These are phyloP conservation scores for Tuber umbilicatum DNA, from an alignment of 495 filamentous ascomycete genomes.

Conservation along the genomic window DNA sequence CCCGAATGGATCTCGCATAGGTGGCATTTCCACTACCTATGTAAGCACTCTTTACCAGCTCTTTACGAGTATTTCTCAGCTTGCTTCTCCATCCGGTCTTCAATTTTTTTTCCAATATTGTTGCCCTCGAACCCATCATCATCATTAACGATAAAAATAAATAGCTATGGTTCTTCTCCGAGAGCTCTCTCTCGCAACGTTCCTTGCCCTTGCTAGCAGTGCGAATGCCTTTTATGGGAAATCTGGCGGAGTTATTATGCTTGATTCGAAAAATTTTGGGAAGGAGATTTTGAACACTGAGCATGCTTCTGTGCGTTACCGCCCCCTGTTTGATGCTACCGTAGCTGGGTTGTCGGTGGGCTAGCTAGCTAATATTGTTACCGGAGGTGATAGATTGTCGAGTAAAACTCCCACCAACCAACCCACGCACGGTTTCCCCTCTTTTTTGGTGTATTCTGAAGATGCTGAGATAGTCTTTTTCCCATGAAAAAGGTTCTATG, in stretches of 20 bases:
- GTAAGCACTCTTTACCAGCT: background rate
- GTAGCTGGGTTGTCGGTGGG: background rate
- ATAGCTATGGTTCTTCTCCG: constrained; percentile 34
- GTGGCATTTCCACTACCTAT: background rate
- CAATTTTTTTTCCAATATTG: background rate
- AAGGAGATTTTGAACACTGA: constrained; percentile 81
- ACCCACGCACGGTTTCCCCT: constrained; percentile 13
- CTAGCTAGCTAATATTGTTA: constrained; percentile 13
- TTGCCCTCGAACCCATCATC: background rate
- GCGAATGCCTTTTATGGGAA: constrained; percentile 75
- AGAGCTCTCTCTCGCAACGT: constrained; percentile 42
- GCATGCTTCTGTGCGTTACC: constrained; percentile 70
- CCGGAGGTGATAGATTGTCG: constrained; percentile 52
- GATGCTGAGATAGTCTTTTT: constrained; percentile 9
- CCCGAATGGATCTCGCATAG: background rate
- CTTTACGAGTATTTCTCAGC: background rate
- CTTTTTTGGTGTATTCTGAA: background rate
- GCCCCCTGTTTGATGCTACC: background rate
- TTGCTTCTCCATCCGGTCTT: background rate
- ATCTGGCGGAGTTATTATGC: constrained; percentile 77
- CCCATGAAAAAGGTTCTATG: constrained; percentile 36
- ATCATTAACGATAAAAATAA: background rate
- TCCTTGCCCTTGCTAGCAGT: constrained; percentile 56
- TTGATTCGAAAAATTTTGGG: constrained; percentile 78
- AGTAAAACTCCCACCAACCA: constrained; percentile 50